Base-by-base conservation (phyloP, 257 asterid species). In the Solanum clarkiae region DNA sequence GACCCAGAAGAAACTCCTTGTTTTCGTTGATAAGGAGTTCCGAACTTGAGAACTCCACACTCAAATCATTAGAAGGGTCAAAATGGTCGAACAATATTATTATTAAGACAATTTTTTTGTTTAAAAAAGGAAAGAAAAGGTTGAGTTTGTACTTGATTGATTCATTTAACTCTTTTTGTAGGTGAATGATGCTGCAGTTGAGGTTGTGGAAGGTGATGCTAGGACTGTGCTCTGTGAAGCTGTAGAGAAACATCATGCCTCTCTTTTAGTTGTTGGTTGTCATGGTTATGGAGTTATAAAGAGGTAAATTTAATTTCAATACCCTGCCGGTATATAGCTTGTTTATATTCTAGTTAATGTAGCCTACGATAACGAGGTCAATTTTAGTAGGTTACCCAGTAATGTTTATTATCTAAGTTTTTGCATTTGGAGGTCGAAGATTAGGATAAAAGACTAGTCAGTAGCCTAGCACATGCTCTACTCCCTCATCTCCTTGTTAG, bases 201-300 rank as follows among this genome's bases (percentile, higher is more conserved):
- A 94, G 88, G 86, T 82, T 0, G 82, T 89, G 51, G 98, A 94
- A 84, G 98, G 99, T 6, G 99, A 96, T 94, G 89, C 98, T n/a
- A 89, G 98, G 90, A 92, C 91, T 84, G 98, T 92, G 83, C 93
- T 96, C 4, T 94, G 98, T 32, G 98, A 96, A 54, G 93, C 94
- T 84, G 99, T 92, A 70, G 98, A 96, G 22, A 93, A 85, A 86
- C 92, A 91, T 87, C 90, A 92, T 40, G 99, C 99, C 53, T 89
- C 98, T 60, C 22, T 94, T 13, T 85, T 96, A 81, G 97, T 93
- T 63, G 91, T 96, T 36, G 98, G 99, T 22, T 93, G 98, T 53
- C 99, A 96, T 90, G 99, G 98, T 60, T 94, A 96, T 92, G 98
- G 99, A 91, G 98, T 95, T 56, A 91, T 96, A 65, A 96, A 92